Evolutionary conservation across 768 basidiomycete species (phyloP).

Genomic region (Tulasnella sp.): DNA sequence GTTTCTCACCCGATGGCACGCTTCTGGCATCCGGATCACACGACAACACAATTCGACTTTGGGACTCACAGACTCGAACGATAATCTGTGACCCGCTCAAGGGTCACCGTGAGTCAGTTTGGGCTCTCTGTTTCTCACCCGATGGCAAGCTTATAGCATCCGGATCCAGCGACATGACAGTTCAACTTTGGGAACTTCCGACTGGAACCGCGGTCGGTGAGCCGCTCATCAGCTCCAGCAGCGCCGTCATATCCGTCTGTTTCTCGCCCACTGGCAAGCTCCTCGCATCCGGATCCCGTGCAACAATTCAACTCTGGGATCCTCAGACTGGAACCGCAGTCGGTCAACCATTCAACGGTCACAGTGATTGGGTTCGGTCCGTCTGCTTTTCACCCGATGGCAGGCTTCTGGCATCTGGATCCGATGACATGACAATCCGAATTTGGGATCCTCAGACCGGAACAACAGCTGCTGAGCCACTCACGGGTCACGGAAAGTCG

Average conservation of each 20-base stretch:
- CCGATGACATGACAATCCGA: background rate
- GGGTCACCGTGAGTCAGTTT: too few relatives aligned
- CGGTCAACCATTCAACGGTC: background rate
- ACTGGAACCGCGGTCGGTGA: background rate
- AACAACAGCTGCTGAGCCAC: background rate
- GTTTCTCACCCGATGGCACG: too few relatives aligned
- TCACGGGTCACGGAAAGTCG: background rate
- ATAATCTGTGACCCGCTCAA: too few relatives aligned
- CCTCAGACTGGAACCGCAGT: background rate
- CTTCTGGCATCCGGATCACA: too few relatives aligned
- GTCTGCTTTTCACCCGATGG: constrained; percentile 17
- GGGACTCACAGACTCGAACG: too few relatives aligned
- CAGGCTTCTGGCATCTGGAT: background rate
- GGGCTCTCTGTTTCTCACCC: too few relatives aligned
- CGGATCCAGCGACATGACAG: too few relatives aligned
- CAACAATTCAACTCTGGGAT: background rate
- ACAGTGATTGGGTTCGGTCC: background rate
- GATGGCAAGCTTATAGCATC: too few relatives aligned
- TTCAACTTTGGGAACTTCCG: background rate
- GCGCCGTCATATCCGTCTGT: background rate
- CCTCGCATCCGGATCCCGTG: background rate
- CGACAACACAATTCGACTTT: too few relatives aligned
- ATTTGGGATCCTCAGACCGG: background rate
- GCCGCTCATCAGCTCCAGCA: background rate
- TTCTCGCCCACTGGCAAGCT: background rate